phyloP scores from a whole-genome alignment of 139 green algal species.

The Picochlorum costavermella region DNA sequence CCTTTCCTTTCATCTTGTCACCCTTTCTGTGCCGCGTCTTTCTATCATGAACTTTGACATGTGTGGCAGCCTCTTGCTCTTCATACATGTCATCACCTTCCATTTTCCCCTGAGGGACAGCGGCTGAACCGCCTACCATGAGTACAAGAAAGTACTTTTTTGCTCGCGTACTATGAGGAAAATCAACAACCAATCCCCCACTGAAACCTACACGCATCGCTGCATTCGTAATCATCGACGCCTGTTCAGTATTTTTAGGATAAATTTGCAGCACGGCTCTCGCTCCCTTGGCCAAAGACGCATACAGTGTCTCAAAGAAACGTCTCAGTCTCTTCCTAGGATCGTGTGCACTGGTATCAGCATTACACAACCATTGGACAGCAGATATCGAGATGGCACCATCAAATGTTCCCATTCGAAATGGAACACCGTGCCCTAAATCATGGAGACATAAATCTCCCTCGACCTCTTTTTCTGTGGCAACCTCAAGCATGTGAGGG shows the following conservation, averaged over 20 bases:
- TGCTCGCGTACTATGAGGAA: conserved; percentile 82
- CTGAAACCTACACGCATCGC: conserved; percentile 90
- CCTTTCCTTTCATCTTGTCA: conserved; percentile 25
- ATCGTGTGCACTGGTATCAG: conserved; percentile 64
- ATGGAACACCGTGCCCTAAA: conserved; percentile 79
- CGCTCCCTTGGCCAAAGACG: conserved; percentile 60
- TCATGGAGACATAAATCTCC: conserved; percentile 56
- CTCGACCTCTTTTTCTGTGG: conserved; percentile 23
- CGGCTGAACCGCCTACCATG: conserved; percentile 59
- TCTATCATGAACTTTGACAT: conserved; percentile 26
- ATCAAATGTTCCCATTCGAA: conserved; percentile 73
- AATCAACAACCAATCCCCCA: conserved; percentile 94
- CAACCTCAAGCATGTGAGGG: conserved; percentile 63
- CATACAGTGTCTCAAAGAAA: conserved; percentile 90
- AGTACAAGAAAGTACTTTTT: conserved; percentile 98
- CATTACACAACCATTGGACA: conserved; percentile 45
- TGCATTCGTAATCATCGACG: conserved; percentile 83
- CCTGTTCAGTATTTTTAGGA: conserved; percentile 68
- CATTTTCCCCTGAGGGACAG: conserved; percentile 41
- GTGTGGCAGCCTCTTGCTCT: conserved; percentile 16
- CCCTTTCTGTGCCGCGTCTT: conserved; percentile 31
- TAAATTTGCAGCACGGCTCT: conserved; percentile 86
- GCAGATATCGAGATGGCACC: conserved; percentile 65
- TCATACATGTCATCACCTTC: conserved; percentile 30
- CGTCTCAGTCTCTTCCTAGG: conserved; percentile 65